Conservation (phyloP, 352 stramenopile species). For the Stramenopiles sp. region DNA sequence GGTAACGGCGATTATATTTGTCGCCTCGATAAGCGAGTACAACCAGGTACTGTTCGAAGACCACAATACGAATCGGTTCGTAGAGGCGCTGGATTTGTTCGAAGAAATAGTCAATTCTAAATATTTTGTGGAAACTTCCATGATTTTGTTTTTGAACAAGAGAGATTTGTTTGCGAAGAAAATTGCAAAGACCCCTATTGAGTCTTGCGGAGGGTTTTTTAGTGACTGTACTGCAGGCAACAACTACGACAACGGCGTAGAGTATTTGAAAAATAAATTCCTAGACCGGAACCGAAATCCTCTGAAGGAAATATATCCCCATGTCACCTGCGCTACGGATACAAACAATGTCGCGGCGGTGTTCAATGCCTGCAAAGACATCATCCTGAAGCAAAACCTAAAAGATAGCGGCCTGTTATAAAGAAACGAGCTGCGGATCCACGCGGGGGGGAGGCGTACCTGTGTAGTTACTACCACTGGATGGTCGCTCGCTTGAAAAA, state of each 20-base stretch:
- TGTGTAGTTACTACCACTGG: too few relatives aligned
- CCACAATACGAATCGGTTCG: slow-evolving; percentile 33
- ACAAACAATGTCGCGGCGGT: slow-evolving; percentile 29
- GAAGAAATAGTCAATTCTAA: slow-evolving; percentile 39
- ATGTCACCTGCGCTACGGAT: slow-evolving; percentile 33
- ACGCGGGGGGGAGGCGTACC: too few relatives aligned
- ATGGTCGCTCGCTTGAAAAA: too few relatives aligned
- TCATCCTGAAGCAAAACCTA: slow-evolving; percentile 32
- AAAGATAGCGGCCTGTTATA: slow-evolving; percentile 14
- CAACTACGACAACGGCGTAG: slow-evolving; percentile 41
- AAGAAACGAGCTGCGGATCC: too few relatives aligned
- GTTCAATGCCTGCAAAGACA: slow-evolving; percentile 33
- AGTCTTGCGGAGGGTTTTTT: slow-evolving; percentile 19
- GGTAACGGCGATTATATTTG: slow-evolving; percentile 43
- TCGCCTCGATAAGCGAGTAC: slow-evolving; percentile 43
- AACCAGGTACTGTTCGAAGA: slow-evolving; percentile 43
- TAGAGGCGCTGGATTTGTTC: slow-evolving; percentile 37
- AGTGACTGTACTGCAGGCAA: slow-evolving; percentile 19
- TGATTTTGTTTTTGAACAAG: slow-evolving; percentile 36
- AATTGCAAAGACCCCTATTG: slow-evolving; percentile 6
- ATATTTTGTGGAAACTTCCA: slow-evolving; percentile 35
- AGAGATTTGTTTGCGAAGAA: neutral
- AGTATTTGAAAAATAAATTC: slow-evolving; percentile 47
- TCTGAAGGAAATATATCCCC: slow-evolving; percentile 28
- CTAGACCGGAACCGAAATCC: slow-evolving; percentile 19